These are phyloP conservation scores for Termitomyces sp. DNA, from an alignment of 768 basidiomycete species.

Conservation along the genomic window DNA sequence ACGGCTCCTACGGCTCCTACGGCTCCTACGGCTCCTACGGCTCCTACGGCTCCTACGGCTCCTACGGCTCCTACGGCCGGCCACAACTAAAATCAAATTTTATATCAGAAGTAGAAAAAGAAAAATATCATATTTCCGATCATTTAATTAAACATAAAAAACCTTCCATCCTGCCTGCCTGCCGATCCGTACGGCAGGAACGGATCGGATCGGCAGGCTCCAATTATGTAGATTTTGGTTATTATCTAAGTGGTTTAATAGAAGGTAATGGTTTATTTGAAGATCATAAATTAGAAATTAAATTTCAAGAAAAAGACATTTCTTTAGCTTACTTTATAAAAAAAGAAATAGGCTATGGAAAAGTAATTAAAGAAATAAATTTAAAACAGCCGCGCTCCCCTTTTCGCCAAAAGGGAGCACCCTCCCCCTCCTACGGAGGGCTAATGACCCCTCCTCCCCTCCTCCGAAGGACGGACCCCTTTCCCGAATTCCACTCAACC, in stretches of 20 bases:
- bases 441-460: too few species aligned
- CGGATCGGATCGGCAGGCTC: too few species aligned
- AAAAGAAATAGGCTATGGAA: not conserved
- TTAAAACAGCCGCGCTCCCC: too few species aligned
- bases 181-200: too few species aligned
- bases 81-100: not conserved
- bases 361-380: not conserved
- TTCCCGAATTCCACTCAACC: too few species aligned
- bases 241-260: not conserved
- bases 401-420: too few species aligned
- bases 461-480: too few species aligned
- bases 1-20: too few species aligned
- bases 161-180: not conserved
- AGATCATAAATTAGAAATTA: slow-evolving; percentile 1
- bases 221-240: not conserved
- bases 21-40: too few species aligned
- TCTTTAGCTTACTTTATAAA: slow-evolving; percentile 1
- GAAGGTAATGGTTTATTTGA: slow-evolving; percentile 3
- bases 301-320: slow-evolving; percentile 1
- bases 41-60: not conserved
- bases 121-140: not conserved
- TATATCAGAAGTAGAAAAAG: not conserved
- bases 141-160: slow-evolving; percentile 1
- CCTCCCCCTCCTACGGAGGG: too few species aligned
- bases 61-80: too few species aligned